Base-by-base conservation (phyloP, 306 rosid genomes). In the Ochetophila trinervis region DNA sequence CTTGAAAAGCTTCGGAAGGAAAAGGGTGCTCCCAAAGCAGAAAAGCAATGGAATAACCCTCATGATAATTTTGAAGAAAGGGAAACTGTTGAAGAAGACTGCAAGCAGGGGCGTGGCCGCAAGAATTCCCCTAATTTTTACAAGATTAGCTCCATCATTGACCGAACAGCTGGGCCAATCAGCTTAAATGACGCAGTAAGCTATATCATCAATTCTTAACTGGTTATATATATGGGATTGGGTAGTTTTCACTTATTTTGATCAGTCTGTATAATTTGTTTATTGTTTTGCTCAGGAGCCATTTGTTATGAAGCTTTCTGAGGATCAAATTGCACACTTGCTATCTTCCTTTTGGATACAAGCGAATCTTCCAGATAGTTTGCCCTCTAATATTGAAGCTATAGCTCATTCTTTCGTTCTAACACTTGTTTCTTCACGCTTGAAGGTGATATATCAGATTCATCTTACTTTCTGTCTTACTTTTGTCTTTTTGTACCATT, bases 291-390 rank as follows among this genome's bases (percentile, higher is more conserved):
- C 63, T 66, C 87, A 94, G 99, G 99, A 94, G 76, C 88, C 82
- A 0, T 76, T 58, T 70, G 76, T 83, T 62, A 81, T 90, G 97
- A 90, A 80, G 82, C 84, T 94, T 47, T 81, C 77, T 55, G 99
- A 94, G 79, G 99, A 94, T 78, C 99, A 94, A 76, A 74, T 94
- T 60, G 79, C 81, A 21, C 89, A 86, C 68, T 84, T 94, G 79
- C 85, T 90, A 20, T 94, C 99, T 73, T 84, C 97, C 34, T 86
- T 94, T 76, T 94, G 99, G 97, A 84, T 90, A 50, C 91, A 94
- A 79, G 86, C 96, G 57, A 86, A 67, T 67, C 85, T 88, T 67
- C 84, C 90, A 0, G 95, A 94, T 79, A 94, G 88, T 79, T 74
- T 88, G 52, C 99, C 97, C 69, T 79, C 99, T 68, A 94, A 90